Evolutionary conservation across 164 flowering plant genomes (phyloP), one percentile per base, ranked within the genome.

Genomic region (Kalanchoe fedtschenkoi): DNA sequence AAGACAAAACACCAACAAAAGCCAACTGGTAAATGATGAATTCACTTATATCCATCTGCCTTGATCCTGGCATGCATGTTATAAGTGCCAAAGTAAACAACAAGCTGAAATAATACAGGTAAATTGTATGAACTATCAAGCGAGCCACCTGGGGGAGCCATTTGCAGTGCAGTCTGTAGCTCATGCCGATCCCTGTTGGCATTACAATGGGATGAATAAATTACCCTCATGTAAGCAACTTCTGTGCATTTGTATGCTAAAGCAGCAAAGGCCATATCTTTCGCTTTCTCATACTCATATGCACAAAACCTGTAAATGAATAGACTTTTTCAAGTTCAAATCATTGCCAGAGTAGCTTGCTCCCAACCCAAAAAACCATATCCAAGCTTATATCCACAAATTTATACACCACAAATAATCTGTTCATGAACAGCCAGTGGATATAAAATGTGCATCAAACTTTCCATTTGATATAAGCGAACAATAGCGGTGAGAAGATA

Each of bases 171-270:
- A 34, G 19, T 39, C 8, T 22, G 63, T 29, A 62, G 47, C 53
- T 62, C 64, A 43, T 62, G 53, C 17, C 26, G 65, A 32, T 62
- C 57, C 51, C 56, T 41, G 19, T 58, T 58, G 5, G 61, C 61
- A 58, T 33, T 37, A 28, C 24, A 28, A 17, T 62, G 65, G 14
- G 19, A 26, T n/a, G 37, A 42, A 62, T 44, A 44, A 17, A 44
- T 17, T 44, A 32, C 65, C 57, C 65, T 32, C 55, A 44, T 42
- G 65, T 42, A 62, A 3, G 65, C 65, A 3, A 62, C 57, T 51
- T 62, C 65, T 33, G 53, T 62, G 34, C 65, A 62, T 46, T 62
- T 62, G 53, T 62, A 62, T 15, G 65, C 65, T 19, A 62, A 32
- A 39, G 56, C 56, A 62, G 65, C 65, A 30, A 38, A 47, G n/a